A percentile compares a stretch with the other conserved stretches of the same genome.
Conservation (phyloP, 176 grass and related monocot genomes). For the Leersia perrieri region DNA sequence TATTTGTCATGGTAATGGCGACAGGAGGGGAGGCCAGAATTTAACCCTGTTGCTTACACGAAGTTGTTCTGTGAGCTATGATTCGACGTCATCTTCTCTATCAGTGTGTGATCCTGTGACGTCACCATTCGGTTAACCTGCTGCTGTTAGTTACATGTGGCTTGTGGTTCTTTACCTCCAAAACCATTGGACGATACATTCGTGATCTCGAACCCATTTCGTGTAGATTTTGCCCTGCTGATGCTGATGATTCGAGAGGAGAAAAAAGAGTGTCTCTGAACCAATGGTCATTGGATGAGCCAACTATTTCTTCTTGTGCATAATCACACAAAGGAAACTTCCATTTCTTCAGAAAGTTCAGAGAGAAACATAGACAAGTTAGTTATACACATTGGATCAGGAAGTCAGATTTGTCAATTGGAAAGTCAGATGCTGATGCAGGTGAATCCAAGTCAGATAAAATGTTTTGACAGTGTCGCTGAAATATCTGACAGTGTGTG, state of each 20-base stretch:
- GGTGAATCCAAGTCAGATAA: background rate
- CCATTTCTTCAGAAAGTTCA: constrained; percentile 12
- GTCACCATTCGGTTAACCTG: background rate
- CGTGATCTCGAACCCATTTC: constrained; percentile 1
- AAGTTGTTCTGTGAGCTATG: constrained; percentile 5
- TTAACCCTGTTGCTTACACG: constrained; percentile 20
- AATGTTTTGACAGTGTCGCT: background rate
- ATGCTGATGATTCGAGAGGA: background rate
- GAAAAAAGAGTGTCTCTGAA: background rate
- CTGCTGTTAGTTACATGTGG: background rate
- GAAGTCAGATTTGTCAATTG: background rate
- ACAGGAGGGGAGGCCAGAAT: background rate
- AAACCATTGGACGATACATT: background rate
- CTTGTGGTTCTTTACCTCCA: background rate
- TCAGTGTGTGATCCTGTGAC: background rate
- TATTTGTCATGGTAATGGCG: constrained; percentile 26
- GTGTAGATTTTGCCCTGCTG: background rate
- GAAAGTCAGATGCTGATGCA: background rate
- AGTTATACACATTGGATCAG: background rate
- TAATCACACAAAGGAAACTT: constrained; percentile 20
- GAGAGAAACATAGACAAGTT: background rate
- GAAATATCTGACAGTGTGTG: constrained; percentile 29
- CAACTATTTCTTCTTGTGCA: background rate
- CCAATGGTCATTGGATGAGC: background rate
- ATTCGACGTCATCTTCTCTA: background rate